A percentile compares a stretch with the other conserved stretches of the same genome.
These are phyloP conservation scores for Pelargonium nanum DNA, from an alignment of 345 rosid species.

Conservation along the genomic window DNA sequence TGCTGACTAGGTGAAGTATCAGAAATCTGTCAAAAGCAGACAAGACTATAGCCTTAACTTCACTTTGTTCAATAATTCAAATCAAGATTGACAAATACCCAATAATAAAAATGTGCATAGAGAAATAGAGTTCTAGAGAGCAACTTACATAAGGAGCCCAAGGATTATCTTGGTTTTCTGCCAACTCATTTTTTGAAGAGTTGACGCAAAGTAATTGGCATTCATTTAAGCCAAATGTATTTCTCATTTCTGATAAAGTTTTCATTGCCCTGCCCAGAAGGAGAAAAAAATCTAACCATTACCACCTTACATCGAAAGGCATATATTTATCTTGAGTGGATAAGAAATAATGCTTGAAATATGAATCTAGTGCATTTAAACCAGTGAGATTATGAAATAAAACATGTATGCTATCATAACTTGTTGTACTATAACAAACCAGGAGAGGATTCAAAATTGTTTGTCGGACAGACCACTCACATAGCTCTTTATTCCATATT, in stretches of 20 bases:
- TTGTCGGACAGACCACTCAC: too few species aligned
- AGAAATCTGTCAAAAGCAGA: constrained; percentile 49
- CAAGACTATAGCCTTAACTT: constrained; percentile 3
- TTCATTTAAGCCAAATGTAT: constrained; percentile 65
- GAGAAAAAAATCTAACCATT: constrained; percentile 13
- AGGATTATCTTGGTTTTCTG: constrained; percentile 53
- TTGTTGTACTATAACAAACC: too few species aligned
- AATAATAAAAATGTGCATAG: background rate
- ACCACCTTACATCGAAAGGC: background rate
- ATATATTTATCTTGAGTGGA: background rate
- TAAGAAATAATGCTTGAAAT: background rate
- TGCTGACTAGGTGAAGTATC: constrained; percentile 34
- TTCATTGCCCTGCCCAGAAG: constrained; percentile 57
- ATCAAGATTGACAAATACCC: background rate
- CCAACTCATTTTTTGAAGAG: constrained; percentile 65
- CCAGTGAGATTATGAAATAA: too few species aligned
- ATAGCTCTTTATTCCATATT: too few species aligned
- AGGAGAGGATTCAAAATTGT: too few species aligned
- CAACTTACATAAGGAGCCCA: constrained; percentile 61
- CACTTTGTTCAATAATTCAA: background rate
- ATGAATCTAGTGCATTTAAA: too few species aligned
- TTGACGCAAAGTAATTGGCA: constrained; percentile 81
- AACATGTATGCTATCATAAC: too few species aligned
- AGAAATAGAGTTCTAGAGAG: background rate
- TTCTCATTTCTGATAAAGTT: constrained; percentile 76